These are phyloP conservation scores for Gnaphalium uliginosum DNA, from an alignment of 129 eudicot species.

Conservation along the genomic window DNA sequence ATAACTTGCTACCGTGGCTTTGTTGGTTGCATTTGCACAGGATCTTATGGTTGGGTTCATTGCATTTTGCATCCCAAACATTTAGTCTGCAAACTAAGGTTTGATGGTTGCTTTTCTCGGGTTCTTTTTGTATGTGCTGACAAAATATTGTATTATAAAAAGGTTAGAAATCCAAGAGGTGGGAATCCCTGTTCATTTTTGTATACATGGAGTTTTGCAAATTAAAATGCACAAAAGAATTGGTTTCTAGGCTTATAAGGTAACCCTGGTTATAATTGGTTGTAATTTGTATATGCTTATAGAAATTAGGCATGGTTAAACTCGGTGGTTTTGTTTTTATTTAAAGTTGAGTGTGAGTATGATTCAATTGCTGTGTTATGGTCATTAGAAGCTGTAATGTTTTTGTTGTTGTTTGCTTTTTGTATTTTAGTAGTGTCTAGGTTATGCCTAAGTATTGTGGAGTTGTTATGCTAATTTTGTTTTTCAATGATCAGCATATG, in stretches of 20 bases:
- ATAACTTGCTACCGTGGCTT: slow-evolving; percentile 39
- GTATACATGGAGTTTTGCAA: slow-evolving; percentile 32
- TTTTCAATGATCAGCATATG: slow-evolving; percentile 22
- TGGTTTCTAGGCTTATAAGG: background rate
- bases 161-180: slow-evolving; percentile 35
- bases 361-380: slow-evolving; percentile 20
- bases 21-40: slow-evolving; percentile 38
- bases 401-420: slow-evolving; percentile 16
- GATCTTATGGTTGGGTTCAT: slow-evolving; percentile 34
- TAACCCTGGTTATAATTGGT: background rate
- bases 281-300: background rate
- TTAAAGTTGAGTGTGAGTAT: slow-evolving; percentile 5
- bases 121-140: slow-evolving; percentile 59
- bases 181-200: slow-evolving; percentile 36
- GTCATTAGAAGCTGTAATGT: slow-evolving; percentile 14
- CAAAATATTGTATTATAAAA: slow-evolving; percentile 59
- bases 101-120: slow-evolving; percentile 32
- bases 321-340: slow-evolving; percentile 9
- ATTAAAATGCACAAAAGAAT: slow-evolving; percentile 14
- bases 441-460: slow-evolving; percentile 36
- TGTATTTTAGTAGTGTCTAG: slow-evolving; percentile 32
- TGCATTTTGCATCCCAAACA: slow-evolving; percentile 40
- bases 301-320: background rate
- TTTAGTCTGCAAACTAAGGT: slow-evolving; percentile 40
- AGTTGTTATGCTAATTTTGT: slow-evolving; percentile 26